Evolutionary conservation across 495 filamentous ascomycete genomes (phyloP).

Genomic region (Parachaetomium inaequale): DNA sequence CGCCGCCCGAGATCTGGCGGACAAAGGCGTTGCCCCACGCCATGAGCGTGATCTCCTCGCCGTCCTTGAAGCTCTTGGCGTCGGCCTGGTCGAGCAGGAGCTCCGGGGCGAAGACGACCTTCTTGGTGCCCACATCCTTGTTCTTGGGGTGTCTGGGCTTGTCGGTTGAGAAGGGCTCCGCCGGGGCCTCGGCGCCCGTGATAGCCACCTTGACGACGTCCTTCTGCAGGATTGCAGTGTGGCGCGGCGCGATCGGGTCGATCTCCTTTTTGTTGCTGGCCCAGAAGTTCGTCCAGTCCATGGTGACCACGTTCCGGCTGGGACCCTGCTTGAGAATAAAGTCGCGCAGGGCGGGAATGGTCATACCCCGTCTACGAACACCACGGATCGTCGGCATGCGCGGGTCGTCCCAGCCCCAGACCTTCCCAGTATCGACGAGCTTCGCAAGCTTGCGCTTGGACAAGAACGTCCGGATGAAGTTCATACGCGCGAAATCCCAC

Average conservation of each 20-base stretch:
- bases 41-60: conserved; percentile 95
- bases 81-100: conserved; percentile 84
- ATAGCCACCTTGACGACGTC: conserved; percentile 65
- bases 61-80: conserved; percentile 71
- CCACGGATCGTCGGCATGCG: conserved; percentile 93
- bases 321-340: conserved; percentile 94
- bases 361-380: conserved; percentile 86
- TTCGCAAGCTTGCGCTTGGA: conserved; percentile 95
- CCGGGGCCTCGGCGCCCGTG: conserved; percentile 59
- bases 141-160: conserved; percentile 88
- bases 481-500: conserved; percentile 97
- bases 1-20: conserved; percentile 50
- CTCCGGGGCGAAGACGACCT: conserved; percentile 66
- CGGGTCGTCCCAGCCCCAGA: conserved; percentile 93
- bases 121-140: conserved; percentile 75
- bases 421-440: conserved; percentile 78
- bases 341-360: conserved; percentile 78
- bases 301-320: conserved; percentile 79
- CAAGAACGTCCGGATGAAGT: conserved; percentile 65
- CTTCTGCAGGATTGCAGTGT: conserved; percentile 72
- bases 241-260: conserved; percentile 79
- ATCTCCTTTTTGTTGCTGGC: conserved; percentile 94
- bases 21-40: conserved; percentile 92
- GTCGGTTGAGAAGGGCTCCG: conserved; percentile 62
- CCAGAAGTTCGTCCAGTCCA: conserved; percentile 92